Conservation (phyloP, 805 yeast species). For the Hanseniaspora taiwanica region DNA sequence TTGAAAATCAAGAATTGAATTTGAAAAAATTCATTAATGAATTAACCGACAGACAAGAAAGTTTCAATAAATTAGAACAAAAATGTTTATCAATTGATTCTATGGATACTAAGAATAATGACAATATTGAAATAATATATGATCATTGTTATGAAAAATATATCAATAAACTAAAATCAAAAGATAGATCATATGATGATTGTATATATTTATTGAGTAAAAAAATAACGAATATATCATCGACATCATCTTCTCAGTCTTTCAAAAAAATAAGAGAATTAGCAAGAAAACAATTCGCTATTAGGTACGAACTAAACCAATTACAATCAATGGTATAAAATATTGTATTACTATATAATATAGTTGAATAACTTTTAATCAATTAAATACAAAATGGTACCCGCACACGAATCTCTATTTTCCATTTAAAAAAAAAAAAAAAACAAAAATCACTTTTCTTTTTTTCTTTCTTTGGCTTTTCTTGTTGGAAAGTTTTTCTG, state of each 20-base stretch:
- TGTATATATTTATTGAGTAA: conserved; percentile 37
- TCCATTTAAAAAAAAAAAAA: background rate
- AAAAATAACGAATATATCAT: conserved; percentile 6
- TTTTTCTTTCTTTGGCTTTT: background rate
- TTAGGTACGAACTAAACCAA: conserved; percentile 22
- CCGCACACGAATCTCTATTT: too few species aligned
- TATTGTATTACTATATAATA: too few species aligned
- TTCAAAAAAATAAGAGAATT: conserved; percentile 33
- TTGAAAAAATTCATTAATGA: conserved; percentile 13
- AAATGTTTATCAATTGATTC: too few species aligned
- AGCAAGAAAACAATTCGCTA: conserved; percentile 51
- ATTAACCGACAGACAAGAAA: too few species aligned
- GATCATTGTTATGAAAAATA: conserved; percentile 25
- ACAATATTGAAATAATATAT: too few species aligned
- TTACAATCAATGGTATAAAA: too few species aligned
- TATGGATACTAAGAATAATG: too few species aligned
- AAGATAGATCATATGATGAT: conserved; percentile 61
- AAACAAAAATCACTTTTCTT: too few species aligned
- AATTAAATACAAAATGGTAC: background rate
- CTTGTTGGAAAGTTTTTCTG: background rate
- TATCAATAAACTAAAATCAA: conserved; percentile 34
- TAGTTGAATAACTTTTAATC: too few species aligned
- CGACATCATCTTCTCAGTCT: background rate
- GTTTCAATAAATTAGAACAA: too few species aligned
- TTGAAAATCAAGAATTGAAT: conserved; percentile 18